A percentile compares a stretch with the other conserved stretches of the same genome.
These are phyloP conservation scores for Kwoniella shivajii DNA, from an alignment of 1,284 basidiomycete species.

Conservation along the genomic window DNA sequence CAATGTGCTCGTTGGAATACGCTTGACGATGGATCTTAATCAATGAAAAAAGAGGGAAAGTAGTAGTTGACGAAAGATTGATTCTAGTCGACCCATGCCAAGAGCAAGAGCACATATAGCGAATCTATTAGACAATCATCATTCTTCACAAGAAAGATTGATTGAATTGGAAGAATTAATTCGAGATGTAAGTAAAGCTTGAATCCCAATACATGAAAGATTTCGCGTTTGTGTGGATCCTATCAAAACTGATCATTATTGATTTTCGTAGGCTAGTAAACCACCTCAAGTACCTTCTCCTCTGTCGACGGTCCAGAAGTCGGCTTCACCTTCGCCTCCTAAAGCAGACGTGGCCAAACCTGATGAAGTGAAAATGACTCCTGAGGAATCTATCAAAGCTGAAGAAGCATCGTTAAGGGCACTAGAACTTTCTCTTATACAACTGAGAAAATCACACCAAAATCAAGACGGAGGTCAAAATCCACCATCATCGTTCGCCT, in stretches of 20 bases:
- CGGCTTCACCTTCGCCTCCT: background rate
- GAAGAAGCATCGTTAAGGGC: slow-evolving; percentile 46
- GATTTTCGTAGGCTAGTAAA: slow-evolving; percentile 6
- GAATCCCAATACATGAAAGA: too few relatives aligned
- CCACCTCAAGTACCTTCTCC: background rate
- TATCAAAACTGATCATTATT: too few relatives aligned
- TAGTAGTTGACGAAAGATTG: too few relatives aligned
- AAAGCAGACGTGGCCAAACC: background rate
- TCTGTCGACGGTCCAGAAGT: background rate
- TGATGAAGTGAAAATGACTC: slow-evolving; percentile 18
- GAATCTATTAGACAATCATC: slow-evolving; percentile 35
- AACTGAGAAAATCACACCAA: slow-evolving; percentile 21
- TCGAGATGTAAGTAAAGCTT: slow-evolving; percentile 30
- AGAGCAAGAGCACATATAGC: slow-evolving; percentile 42
- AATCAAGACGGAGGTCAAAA: background rate
- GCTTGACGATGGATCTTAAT: too few relatives aligned
- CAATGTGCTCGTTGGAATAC: too few relatives aligned
- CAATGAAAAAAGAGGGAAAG: too few relatives aligned
- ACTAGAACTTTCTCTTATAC: slow-evolving; percentile 39
- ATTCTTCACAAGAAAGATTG: slow-evolving; percentile 35
- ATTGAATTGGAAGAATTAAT: slow-evolving; percentile 43
- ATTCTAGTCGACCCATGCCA: slow-evolving; percentile 43
- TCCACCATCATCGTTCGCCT: slow-evolving; percentile 1
- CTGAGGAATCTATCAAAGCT: slow-evolving; percentile 48
- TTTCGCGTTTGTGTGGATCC: too few relatives aligned